Evolutionary conservation across 2,329 filamentous ascomycete species (phyloP), one percentile per base, ranked within the genome.

Genomic region (Piedraia hortae): DNA sequence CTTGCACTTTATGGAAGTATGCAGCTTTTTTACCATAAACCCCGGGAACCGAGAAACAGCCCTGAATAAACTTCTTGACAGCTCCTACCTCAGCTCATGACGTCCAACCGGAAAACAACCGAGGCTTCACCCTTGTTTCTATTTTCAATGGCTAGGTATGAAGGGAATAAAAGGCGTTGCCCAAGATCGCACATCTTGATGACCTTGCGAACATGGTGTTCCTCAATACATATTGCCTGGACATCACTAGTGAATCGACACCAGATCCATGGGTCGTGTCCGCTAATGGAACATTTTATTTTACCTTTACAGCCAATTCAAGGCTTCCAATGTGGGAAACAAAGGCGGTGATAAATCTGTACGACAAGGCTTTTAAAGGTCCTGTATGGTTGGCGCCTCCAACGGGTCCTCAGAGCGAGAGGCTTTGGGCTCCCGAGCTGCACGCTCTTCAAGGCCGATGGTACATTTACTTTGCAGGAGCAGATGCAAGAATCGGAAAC

Each of bases 351-450:
- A 41, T 46, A 22, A 36, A 45, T 18, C 49, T 52, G 24, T 41
- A 45, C 25, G 36, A 44, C 16, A 29, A 35, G 8, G 36, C 38
- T 21, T 36, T 38, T 4, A 48, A 46, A 28, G 41, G 43, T 13
- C 38, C 44, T 4, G 40, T 53, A 7, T 51, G 45, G 44, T 38
- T 29, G 10, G 24, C 22, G 6, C 21, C 21, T 6, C 27, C 23
- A 7, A n/a, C 46, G 29, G 28, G 28, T 12, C 26, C 28, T 11
- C 20, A 20, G 10, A 25, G 22, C 15, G 29, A 31, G 16, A 15
- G 28, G 4, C 41, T 62, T 14, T 62, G 57, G 57, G 57, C 57
- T 0, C 57, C 57, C 1, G 57, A 62, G 39, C 43, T 62, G 1
- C 57, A 62, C 34, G 38, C 38, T 21, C 42, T 61, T 12, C 38